Evolutionary conservation across 2,329 filamentous ascomycete species (phyloP).

Genomic region (Aureobasidium sp.): DNA sequence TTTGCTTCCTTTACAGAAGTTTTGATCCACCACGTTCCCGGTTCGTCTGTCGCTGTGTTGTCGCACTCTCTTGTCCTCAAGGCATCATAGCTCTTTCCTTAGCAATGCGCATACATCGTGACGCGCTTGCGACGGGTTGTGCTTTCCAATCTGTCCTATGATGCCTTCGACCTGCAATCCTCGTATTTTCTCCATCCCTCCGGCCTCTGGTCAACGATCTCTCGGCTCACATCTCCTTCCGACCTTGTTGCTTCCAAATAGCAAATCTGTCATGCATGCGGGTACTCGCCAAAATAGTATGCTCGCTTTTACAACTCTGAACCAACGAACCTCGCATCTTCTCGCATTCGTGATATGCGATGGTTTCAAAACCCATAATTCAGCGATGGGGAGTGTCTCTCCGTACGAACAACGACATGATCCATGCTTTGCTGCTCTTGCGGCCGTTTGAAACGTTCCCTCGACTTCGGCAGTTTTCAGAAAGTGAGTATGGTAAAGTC

Average conservation of each 20-base stretch:
- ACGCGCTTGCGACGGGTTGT: background rate
- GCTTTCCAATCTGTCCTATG: background rate
- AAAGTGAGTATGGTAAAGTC: no score
- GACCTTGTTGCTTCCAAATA: background rate
- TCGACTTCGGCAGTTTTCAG: no score
- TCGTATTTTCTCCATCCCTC: background rate
- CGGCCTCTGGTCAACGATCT: background rate
- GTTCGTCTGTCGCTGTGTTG: background rate
- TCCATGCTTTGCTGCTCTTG: no score
- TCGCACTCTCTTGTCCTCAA: background rate
- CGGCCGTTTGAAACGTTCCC: no score
- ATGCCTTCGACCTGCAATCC: background rate
- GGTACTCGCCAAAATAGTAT: background rate
- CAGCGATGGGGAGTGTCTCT: no score
- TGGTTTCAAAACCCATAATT: no score
- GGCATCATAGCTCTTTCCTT: background rate
- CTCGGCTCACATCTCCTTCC: background rate
- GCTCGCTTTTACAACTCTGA: background rate
- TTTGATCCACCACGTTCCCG: background rate
- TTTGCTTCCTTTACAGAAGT: background rate
- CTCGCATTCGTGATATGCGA: no score
- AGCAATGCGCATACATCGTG: background rate
- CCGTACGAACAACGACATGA: no score
- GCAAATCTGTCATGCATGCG: background rate
- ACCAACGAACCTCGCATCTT: no score